phyloP scores from a whole-genome alignment of 352 stramenopile species.

The Globisporangium camurandrum region DNA sequence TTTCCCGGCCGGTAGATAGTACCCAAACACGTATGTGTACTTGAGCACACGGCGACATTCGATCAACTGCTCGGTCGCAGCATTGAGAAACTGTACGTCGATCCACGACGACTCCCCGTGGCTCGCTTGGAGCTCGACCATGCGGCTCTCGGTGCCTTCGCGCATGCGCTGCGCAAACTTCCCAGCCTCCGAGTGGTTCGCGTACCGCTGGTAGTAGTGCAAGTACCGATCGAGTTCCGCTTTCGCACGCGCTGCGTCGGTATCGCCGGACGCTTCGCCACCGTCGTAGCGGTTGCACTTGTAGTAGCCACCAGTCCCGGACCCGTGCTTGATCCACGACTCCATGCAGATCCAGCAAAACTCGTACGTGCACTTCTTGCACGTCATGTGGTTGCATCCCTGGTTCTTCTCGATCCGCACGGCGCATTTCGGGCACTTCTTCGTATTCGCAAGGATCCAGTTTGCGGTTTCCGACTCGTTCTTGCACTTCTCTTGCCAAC shows the following conservation, averaged over 20 bases:
- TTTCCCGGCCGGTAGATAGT: constrained; percentile 86
- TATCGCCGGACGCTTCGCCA: constrained; percentile 38
- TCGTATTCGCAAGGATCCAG: constrained; percentile 99
- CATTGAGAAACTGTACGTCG: constrained; percentile 98
- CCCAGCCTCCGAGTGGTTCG: constrained; percentile 94
- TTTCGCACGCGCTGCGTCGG: constrained; percentile 90
- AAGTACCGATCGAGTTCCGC: constrained; percentile 98
- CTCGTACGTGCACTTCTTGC: constrained; percentile 88
- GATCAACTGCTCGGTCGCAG: constrained; percentile 94
- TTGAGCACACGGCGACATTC: constrained; percentile 98
- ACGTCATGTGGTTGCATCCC: constrained; percentile 99
- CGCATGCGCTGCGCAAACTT: constrained; percentile 96
- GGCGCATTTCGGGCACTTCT: constrained; percentile 98
- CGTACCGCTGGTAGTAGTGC: constrained; percentile 99
- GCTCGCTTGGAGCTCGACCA: constrained; percentile 94
- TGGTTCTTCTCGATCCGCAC: constrained; percentile 99
- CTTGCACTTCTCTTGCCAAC: constrained; percentile 95
- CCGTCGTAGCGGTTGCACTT: constrained; percentile 98
- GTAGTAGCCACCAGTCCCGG: constrained; percentile 97
- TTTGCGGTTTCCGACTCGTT: constrained; percentile 99
- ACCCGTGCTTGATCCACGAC: constrained; percentile 93
- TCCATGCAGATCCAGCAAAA: constrained; percentile 99
- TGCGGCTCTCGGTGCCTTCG: constrained; percentile 91
- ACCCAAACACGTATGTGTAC: constrained; percentile 96
- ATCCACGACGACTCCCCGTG: constrained; percentile 91